phyloP scores from a whole-genome alignment of 2,329 filamentous ascomycete species.

The Mariannaea sp. region DNA sequence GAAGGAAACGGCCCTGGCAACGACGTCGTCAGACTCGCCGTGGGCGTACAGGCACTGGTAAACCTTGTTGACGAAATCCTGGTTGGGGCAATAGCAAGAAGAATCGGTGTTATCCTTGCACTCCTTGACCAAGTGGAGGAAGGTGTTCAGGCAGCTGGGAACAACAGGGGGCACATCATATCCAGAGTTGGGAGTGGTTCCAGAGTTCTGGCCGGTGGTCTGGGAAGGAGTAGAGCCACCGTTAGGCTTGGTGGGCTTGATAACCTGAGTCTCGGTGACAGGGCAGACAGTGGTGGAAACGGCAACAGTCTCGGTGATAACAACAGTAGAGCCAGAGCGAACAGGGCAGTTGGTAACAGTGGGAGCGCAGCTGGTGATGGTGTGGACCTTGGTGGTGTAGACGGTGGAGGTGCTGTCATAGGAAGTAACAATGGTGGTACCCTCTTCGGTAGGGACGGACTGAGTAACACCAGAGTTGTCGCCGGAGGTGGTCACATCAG shows the following conservation, averaged over 20 bases:
- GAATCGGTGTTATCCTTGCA: constrained; percentile 86
- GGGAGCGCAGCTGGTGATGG: constrained; percentile 44
- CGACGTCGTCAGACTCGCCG: constrained; percentile 67
- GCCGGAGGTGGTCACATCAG: not conserved
- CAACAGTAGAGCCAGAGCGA: constrained; percentile 31
- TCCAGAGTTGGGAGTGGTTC: constrained; percentile 40
- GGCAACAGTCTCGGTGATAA: constrained; percentile 35
- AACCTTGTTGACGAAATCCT: constrained; percentile 76
- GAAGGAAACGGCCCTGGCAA: constrained; percentile 76
- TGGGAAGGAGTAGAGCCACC: constrained; percentile 21
- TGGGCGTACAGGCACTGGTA: constrained; percentile 82
- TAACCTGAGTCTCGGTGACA: constrained; percentile 32
- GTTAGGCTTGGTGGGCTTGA: constrained; percentile 25
- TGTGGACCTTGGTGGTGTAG: constrained; percentile 39
- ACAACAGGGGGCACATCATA: constrained; percentile 65
- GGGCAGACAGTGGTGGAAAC: constrained; percentile 34
- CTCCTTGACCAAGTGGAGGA: constrained; percentile 68
- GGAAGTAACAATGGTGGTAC: constrained; percentile 38
- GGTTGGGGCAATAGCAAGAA: constrained; percentile 84
- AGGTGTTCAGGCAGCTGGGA: constrained; percentile 90
- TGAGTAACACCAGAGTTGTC: constrained; percentile 2
- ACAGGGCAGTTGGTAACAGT: constrained; percentile 55
- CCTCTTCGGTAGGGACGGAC: not conserved
- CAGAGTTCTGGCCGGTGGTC: constrained; percentile 21
- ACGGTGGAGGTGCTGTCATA: constrained; percentile 39